phyloP scores from a whole-genome alignment of 495 filamentous ascomycete species.

The Rhypophila decipiens region DNA sequence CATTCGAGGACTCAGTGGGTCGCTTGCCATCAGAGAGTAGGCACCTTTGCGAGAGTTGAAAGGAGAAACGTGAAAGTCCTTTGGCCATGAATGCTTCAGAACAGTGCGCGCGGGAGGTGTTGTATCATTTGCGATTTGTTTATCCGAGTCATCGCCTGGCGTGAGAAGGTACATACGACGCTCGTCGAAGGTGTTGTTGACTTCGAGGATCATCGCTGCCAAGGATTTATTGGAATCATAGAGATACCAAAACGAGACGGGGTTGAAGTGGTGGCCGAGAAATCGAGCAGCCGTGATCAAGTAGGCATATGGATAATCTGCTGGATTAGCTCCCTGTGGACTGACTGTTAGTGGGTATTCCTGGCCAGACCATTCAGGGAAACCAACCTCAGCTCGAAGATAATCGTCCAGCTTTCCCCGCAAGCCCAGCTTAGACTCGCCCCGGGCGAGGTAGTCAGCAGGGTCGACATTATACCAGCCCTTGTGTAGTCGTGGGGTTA shows the following conservation, averaged over 20 bases:
- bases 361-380: background rate
- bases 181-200: constrained; percentile 75
- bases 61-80: constrained; percentile 70
- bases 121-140: constrained; percentile 2
- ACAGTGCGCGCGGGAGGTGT: constrained; percentile 11
- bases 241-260: constrained; percentile 76
- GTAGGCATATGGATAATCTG: constrained; percentile 58
- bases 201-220: constrained; percentile 63
- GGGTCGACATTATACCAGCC: constrained; percentile 55
- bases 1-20: constrained; percentile 43
- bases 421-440: constrained; percentile 38
- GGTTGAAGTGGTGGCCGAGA: constrained; percentile 67
- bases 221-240: constrained; percentile 55
- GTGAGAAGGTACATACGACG: constrained; percentile 56
- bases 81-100: constrained; percentile 49
- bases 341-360: constrained; percentile 14
- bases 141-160: constrained; percentile 14
- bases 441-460: constrained; percentile 53
- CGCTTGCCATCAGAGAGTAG: constrained; percentile 49
- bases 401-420: constrained; percentile 54
- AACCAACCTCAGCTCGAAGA: constrained; percentile 42
- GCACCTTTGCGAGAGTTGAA: constrained; percentile 62
- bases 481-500: constrained; percentile 3
- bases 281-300: constrained; percentile 63
- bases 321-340: constrained; percentile 40